Evolutionary conservation across 176 grass and related monocot species (phyloP).

Genomic region (Pontederia paniculata): DNA sequence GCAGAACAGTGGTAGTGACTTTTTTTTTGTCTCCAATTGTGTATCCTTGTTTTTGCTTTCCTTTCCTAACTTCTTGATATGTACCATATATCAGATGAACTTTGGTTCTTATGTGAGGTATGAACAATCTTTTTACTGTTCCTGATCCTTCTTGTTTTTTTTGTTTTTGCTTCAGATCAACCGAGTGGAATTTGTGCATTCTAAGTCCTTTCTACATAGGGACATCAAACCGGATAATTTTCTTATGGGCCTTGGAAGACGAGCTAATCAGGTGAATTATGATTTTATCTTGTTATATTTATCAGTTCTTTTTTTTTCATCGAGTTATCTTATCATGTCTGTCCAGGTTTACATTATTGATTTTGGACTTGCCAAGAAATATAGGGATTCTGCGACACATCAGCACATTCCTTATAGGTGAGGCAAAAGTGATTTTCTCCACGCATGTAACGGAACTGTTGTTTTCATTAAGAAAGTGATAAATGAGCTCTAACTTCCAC

Average conservation of each 20-base stretch:
- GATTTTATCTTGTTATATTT: background rate
- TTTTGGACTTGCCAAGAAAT: slow-evolving; percentile 92
- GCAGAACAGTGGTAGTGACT: too few relatives aligned
- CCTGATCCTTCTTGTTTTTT: background rate
- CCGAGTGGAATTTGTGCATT: slow-evolving; percentile 64
- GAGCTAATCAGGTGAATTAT: slow-evolving; percentile 45
- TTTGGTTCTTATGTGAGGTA: too few relatives aligned
- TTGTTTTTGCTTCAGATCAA: slow-evolving; percentile 40
- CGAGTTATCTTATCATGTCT: slow-evolving; percentile 2
- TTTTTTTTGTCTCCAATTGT: too few relatives aligned
- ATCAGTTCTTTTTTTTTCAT: background rate
- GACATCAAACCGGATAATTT: slow-evolving; percentile 98
- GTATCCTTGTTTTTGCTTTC: too few relatives aligned
- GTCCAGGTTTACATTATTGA: slow-evolving; percentile 79
- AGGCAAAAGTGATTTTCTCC: background rate
- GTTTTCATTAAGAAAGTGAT: too few relatives aligned
- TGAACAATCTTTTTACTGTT: too few relatives aligned
- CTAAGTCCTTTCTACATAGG: slow-evolving; percentile 77
- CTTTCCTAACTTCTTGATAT: too few relatives aligned
- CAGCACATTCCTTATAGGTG: slow-evolving; percentile 95
- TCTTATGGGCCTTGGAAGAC: slow-evolving; percentile 76
- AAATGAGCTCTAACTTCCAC: too few relatives aligned
- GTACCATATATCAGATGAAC: too few relatives aligned
- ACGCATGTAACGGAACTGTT: too few relatives aligned
- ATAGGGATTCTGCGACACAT: slow-evolving; percentile 53